Percentiles rank a stretch among this genome's conserved stretches.
These are phyloP conservation scores for Triticum monococcum DNA, from an alignment of 176 grass and related monocot species.

Conservation along the genomic window DNA sequence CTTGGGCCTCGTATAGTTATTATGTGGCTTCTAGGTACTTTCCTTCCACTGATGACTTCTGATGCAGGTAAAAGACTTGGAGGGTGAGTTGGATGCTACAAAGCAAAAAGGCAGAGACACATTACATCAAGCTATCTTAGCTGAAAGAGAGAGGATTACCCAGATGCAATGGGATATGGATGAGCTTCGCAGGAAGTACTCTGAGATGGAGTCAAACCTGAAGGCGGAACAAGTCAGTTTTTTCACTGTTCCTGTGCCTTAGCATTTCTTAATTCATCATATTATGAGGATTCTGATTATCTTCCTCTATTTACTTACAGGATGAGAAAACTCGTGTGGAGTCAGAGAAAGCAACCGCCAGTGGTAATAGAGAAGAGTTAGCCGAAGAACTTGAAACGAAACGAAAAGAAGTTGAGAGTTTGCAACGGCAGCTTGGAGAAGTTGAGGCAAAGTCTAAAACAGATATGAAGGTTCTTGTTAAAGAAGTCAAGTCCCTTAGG, in stretches of 20 bases:
- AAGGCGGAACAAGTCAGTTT: conserved; percentile 61
- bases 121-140: conserved; percentile 76
- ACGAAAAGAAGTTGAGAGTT: conserved; percentile 63
- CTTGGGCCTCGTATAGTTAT: not conserved
- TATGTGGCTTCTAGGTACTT: not conserved
- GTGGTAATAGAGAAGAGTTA: conserved; percentile 69
- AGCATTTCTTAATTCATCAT: conserved; percentile 21
- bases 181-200: conserved; percentile 85
- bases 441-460: conserved; percentile 86
- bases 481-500: conserved; percentile 91
- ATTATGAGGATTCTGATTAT: conserved; percentile 11
- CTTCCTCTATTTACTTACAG: conserved; percentile 39
- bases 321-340: conserved; percentile 69
- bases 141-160: conserved; percentile 89
- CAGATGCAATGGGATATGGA: conserved; percentile 99
- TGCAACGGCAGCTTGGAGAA: conserved; percentile 68
- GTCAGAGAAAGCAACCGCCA: conserved; percentile 57
- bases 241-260: conserved; percentile 1
- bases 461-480: conserved; percentile 92
- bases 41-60: conserved; percentile 30
- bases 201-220: conserved; percentile 82
- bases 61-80: conserved; percentile 95
- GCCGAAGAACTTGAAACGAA: conserved; percentile 68
- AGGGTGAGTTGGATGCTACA: conserved; percentile 90
- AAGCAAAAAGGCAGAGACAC: conserved; percentile 88